phyloP scores from a whole-genome alignment of 331 rosid genomes.

The Stylosanthes scabra region DNA sequence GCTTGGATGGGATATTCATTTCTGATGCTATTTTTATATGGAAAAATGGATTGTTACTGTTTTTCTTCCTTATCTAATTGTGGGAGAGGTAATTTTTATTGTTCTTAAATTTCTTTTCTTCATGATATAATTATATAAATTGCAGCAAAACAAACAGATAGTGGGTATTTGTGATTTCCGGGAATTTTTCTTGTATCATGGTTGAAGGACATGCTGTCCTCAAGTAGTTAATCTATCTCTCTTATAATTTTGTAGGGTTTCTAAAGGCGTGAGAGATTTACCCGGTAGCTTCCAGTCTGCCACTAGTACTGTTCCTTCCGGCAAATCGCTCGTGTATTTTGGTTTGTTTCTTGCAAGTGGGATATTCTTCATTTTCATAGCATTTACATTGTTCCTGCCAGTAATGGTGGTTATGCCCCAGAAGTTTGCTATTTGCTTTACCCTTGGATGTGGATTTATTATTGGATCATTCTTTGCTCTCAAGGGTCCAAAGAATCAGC shows the following conservation, averaged over 20 bases:
- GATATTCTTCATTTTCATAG: slow-evolving; percentile 88
- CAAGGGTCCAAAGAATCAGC: slow-evolving; percentile 90
- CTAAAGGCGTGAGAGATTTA: slow-evolving; percentile 94
- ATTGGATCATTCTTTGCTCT: slow-evolving; percentile 96
- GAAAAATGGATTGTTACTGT: slow-evolving; percentile 4
- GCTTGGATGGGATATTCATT: slow-evolving; percentile 15
- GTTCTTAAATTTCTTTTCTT: slow-evolving; percentile 17
- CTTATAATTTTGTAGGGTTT: slow-evolving; percentile 63
- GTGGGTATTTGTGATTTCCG: slow-evolving; percentile 23
- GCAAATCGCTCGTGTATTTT: slow-evolving; percentile 90
- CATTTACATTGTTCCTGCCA: slow-evolving; percentile 96
- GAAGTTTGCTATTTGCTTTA: slow-evolving; percentile 97
- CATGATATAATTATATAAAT: slow-evolving; percentile 30
- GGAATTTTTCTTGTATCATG: slow-evolving; percentile 1
- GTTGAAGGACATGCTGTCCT: slow-evolving; percentile 37
- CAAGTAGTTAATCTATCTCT: slow-evolving; percentile 31
- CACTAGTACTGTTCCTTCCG: slow-evolving; percentile 89
- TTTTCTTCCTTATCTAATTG: slow-evolving; percentile 34
- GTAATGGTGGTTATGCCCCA: slow-evolving; percentile 98
- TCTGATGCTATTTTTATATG: slow-evolving; percentile 23
- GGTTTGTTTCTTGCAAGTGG: slow-evolving; percentile 91
- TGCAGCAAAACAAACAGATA: slow-evolving; percentile 12
- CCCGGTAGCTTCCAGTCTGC: slow-evolving; percentile 93
- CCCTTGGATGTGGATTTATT: slow-evolving; percentile 92
- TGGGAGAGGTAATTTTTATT: slow-evolving; percentile 10